Evolutionary conservation across 1,139 yeast species (phyloP).

Genomic region (Zygosaccharomyces sapae): DNA sequence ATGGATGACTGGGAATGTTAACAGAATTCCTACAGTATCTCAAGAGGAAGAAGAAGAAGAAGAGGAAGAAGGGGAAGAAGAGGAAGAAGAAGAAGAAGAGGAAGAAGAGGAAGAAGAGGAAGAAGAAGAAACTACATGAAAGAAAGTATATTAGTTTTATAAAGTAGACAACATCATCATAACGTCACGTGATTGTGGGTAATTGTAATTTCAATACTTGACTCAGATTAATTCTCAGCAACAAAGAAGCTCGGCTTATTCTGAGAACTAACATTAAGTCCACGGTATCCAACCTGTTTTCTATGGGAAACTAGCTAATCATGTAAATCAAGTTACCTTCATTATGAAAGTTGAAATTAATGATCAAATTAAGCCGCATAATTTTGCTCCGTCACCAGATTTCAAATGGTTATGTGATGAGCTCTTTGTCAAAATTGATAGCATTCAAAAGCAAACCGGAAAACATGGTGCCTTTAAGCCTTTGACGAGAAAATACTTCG

Average conservation of each 20-base stretch:
- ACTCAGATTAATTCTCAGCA: no score
- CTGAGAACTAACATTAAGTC: no score
- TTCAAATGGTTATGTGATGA: conserved; percentile 38
- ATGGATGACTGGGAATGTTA: conserved; percentile 78
- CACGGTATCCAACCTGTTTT: no score
- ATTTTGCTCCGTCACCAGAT: conserved; percentile 38
- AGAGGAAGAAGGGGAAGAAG: conserved; percentile 33
- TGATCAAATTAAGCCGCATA: conserved; percentile 18
- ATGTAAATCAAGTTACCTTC: background rate
- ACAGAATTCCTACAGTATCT: conserved; percentile 38
- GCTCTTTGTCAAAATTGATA: conserved; percentile 33
- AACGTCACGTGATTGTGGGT: no score
- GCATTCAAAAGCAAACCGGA: conserved; percentile 13
- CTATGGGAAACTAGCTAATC: background rate
- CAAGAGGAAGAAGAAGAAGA: conserved; percentile 20
- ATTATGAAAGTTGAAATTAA: background rate
- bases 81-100: conserved; percentile 31
- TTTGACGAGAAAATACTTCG: conserved; percentile 19
- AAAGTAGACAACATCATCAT: no score
- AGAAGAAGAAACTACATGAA: no score
- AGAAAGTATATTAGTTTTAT: no score
- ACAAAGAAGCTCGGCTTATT: no score
- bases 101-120: conserved; percentile 18
- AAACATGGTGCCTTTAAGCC: conserved; percentile 21
- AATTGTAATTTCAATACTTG: no score